Base-by-base conservation (phyloP, 352 stramenopile species). In the Globisporangium heterothallicum region DNA sequence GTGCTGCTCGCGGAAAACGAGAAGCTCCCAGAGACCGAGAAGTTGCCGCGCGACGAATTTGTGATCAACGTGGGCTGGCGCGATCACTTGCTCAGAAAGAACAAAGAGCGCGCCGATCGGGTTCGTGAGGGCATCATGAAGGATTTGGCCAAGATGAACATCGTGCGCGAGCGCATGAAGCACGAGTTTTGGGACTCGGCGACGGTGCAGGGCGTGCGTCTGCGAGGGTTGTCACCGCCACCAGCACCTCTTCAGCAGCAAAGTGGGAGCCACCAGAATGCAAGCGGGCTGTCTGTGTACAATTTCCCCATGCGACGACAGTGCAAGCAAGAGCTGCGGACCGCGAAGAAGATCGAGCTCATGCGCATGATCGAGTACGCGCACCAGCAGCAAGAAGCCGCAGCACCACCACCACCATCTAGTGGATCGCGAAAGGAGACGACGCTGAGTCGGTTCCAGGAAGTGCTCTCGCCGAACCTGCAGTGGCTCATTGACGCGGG, bases 161-260 rank as follows among this genome's bases (percentile, higher is more conserved):
- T 96, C 42, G 68, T 96, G 2, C 76, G 79, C 4, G 72, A 88
- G 42, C 74, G 88, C 26, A 96, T 97, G 78, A 89, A 86, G 66
- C 53, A 50, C n/a, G 88, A 97, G 60, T 97, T 93, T 56, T 97
- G 88, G 88, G 88, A 97, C 58, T 66, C 68, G 12, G 78, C 88
- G 25, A 81, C 84, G 18, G 68, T 84, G 7, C 75, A 87, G 16
- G 80, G 74, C 3, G 70, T 79, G 4, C 71, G 78, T 24, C 49
- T 96, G 7, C 77, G 66, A 3, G 77, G 74, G 0, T 63, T 96
- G 2, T 70, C 61, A 2, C 70, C 69, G 0, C 19, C 65, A n/a
- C 0, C 16, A 5, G 19, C 32, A n/a, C 25, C 30, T 16, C 24
- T 41, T 1, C 50, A 38, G 24, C 55, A 35, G 13, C 8, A 45